These are phyloP conservation scores for Trichomonas gallinae DNA, from an alignment of 208 protist species.

Conservation along the genomic window DNA sequence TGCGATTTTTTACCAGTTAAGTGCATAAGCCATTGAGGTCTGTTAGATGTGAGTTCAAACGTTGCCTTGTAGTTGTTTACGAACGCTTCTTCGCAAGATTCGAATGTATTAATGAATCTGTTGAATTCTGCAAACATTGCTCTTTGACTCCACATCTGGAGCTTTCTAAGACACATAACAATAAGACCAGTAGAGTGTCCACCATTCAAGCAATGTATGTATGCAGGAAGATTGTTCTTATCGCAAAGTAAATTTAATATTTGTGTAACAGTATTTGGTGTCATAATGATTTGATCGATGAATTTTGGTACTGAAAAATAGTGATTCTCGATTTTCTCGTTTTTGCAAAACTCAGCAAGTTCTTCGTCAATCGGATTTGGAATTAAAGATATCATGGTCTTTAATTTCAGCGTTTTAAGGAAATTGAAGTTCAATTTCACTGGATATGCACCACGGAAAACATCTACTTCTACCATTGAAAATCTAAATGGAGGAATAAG, in stretches of 20 bases:
- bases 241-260: not conserved
- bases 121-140: not conserved
- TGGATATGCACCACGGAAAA: constrained; percentile 12
- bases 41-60: not conserved
- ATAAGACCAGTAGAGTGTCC: not conserved
- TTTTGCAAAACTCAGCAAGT: not conserved
- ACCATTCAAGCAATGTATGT: constrained; percentile 1
- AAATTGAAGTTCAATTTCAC: not conserved
- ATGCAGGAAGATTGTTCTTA: not conserved
- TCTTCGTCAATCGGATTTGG: not conserved
- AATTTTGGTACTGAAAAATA: not conserved
- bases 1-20: not conserved
- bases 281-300: constrained; percentile 1
- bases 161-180: not conserved
- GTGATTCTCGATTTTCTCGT: not conserved
- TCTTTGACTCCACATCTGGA: not conserved
- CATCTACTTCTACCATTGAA: not conserved
- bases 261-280: not conserved
- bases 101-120: not conserved
- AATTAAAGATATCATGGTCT: constrained; percentile 22
- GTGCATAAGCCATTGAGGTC: not conserved
- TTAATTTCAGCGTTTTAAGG: constrained; percentile 2
- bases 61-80: constrained; percentile 13
- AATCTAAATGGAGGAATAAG: constrained; percentile 5
- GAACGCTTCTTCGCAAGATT: not conserved